Evolutionary conservation across 139 green algal species (phyloP), one percentile per base, ranked within the genome.

Genomic region (Coelastrella sp.): DNA sequence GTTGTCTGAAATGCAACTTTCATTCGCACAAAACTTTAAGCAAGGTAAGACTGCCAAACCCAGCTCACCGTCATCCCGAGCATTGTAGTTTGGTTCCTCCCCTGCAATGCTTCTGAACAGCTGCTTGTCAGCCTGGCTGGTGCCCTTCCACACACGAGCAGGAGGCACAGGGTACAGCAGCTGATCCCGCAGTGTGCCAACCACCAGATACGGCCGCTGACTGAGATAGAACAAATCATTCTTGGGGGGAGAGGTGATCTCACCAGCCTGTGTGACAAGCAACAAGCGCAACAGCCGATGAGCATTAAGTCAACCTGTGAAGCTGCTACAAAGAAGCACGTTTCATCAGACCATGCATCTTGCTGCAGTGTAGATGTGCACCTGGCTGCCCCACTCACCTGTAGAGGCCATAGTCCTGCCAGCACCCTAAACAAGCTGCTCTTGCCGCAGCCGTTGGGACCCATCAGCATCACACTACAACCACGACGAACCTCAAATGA

Each of bases 361-460:
- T 57, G 45, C 45, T 57, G 45, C 15, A 13, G 11, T 57, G 45
- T 13, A 23, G 45, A 57, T 13, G 15, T 9, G 0, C 45, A 57
- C 15, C 45, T 13, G 45, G 11, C 45, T 13, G 3, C 53, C 32
- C 62, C 6, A 2, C 89, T 40, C 51, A 92, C 91, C 89, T 95
- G 91, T 35, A 98, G 90, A 13, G 96, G 96, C 96, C 96, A 98
- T 57, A 98, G 88, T 4, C 96, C 96, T 23, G 94, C 94, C 74
- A 98, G 88, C 76, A 98, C 94, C 34, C 93, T 87, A 43, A 93
- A 89, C 57, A 87, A 68, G 82, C 69, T 95, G 82, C 83, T 93
- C 89, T 98, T 98, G 88, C 96, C 96, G 62, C 88, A 94, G 63
- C 95, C 96, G 77, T 98, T 98, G 59, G 96, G 96, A 1, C 96